Percentiles rank a stretch among this genome's conserved stretches.
Conservation (phyloP, 2,329 filamentous ascomycete genomes). For the Juglanconis sp. region DNA sequence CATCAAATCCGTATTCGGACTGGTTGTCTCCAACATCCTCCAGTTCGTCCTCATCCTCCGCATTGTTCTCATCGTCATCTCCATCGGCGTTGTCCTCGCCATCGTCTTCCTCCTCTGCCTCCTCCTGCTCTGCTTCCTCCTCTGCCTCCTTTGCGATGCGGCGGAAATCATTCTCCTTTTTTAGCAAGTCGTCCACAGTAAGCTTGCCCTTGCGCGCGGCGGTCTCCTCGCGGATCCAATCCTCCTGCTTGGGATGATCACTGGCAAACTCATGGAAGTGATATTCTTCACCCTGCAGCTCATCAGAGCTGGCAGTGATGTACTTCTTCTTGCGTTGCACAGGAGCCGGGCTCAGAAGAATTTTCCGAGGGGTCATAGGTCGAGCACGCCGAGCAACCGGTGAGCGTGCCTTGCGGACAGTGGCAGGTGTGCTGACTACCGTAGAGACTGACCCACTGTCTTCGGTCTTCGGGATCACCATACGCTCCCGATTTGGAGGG, state of each 20-base stretch:
- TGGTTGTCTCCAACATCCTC: conserved; percentile 51
- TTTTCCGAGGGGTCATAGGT: conserved; percentile 32
- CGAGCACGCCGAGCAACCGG: conserved; percentile 23
- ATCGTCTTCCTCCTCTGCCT: conserved; percentile 55
- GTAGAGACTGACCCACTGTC: conserved; percentile 16
- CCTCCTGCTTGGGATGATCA: conserved; percentile 76
- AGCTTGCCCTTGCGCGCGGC: conserved; percentile 65
- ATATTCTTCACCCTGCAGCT: conserved; percentile 53
- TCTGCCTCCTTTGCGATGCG: conserved; percentile 85
- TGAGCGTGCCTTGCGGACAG: conserved; percentile 27
- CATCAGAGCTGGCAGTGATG: conserved; percentile 47
- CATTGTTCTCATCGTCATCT: conserved; percentile 43
- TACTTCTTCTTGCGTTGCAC: conserved; percentile 42
- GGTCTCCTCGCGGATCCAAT: conserved; percentile 77
- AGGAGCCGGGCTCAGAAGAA: conserved; percentile 34
- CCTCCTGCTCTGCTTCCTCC: conserved; percentile 76
- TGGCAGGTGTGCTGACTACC: conserved; percentile 17
- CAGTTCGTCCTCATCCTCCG: conserved; percentile 46
- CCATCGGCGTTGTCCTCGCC: conserved; percentile 39
- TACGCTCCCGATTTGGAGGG: conserved; percentile 1
- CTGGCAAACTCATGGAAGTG: conserved; percentile 91
- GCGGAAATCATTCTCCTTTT: conserved; percentile 85
- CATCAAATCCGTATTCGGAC: conserved; percentile 59
- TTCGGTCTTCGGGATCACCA: conserved; percentile 4
- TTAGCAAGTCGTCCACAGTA: conserved; percentile 84